Evolutionary conservation across 805 yeast genomes (phyloP).

Genomic region (Yarrowia sp.): DNA sequence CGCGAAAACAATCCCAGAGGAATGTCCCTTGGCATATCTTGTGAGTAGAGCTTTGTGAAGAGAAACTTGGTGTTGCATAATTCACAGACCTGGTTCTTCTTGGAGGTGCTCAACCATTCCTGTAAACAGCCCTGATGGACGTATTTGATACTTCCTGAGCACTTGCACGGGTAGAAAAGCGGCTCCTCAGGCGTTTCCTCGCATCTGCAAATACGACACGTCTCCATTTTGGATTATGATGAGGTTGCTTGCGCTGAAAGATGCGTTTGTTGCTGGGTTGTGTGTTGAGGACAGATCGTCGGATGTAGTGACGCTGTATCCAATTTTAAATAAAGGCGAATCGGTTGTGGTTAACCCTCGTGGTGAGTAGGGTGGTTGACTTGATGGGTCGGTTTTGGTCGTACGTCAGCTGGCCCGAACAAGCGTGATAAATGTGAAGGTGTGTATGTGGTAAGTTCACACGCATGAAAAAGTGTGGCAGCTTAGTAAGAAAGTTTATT

Average conservation of each 20-base stretch:
- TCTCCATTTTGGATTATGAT: slow-evolving; percentile 42
- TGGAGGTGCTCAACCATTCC: slow-evolving; percentile 79
- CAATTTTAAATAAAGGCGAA: background rate
- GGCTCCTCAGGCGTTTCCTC: slow-evolving; percentile 81
- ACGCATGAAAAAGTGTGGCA: slow-evolving; percentile 16
- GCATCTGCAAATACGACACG: slow-evolving; percentile 92
- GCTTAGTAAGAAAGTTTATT: slow-evolving; percentile 4
- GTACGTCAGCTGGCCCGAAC: slow-evolving; percentile 4
- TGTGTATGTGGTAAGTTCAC: background rate
- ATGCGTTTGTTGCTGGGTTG: background rate
- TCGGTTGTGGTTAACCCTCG: background rate
- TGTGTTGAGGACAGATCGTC: background rate
- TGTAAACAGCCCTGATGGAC: slow-evolving; percentile 89
- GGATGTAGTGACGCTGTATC: background rate
- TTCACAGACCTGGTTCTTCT: slow-evolving; percentile 67
- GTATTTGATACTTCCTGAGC: slow-evolving; percentile 89
- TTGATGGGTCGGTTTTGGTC: background rate
- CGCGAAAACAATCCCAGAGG: slow-evolving; percentile 53
- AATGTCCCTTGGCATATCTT: slow-evolving; percentile 60
- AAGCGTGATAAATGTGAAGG: background rate
- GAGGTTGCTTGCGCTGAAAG: background rate
- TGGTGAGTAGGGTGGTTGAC: background rate
- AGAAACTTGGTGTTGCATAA: slow-evolving; percentile 77
- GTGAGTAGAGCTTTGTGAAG: slow-evolving; percentile 64
- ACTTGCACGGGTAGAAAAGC: slow-evolving; percentile 84